Evolutionary conservation across 2,329 filamentous ascomycete genomes (phyloP).

Genomic region (Penicillium sumatraense): DNA sequence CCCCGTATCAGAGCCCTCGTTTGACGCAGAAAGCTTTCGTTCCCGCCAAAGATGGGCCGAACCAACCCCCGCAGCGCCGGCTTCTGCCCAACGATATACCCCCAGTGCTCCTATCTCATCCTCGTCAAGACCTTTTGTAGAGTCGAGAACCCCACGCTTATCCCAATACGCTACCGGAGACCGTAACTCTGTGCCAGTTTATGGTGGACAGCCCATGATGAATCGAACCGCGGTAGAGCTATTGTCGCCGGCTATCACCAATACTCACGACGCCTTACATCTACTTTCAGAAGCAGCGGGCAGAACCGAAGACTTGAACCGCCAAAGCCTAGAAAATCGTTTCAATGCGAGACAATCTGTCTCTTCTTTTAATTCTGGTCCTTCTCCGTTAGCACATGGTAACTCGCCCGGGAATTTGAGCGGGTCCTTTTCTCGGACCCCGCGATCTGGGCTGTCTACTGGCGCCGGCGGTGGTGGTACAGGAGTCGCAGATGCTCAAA

Average conservation of each 20-base stretch:
- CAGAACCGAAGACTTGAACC: constrained; percentile 54
- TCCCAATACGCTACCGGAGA: constrained; percentile 32
- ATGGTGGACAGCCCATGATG: constrained; percentile 60
- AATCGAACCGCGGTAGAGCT: constrained; percentile 64
- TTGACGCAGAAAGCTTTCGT: constrained; percentile 29
- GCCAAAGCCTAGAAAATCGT: constrained; percentile 54
- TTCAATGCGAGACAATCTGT: constrained; percentile 43
- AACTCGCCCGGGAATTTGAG: constrained; percentile 40
- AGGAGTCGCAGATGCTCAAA: constrained; percentile 32
- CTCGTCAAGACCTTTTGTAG: constrained; percentile 33
- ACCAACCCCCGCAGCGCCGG: constrained; percentile 24
- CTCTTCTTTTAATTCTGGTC: constrained; percentile 45
- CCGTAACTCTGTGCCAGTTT: constrained; percentile 28
- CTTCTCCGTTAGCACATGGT: constrained; percentile 40
- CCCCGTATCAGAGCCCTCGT: constrained; percentile 29
- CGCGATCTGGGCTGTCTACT: constrained; percentile 50
- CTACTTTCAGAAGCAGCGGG: constrained; percentile 83
- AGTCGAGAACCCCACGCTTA: constrained; percentile 30
- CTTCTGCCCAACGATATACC: constrained; percentile 32
- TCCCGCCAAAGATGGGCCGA: constrained; percentile 38
- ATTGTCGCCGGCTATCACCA: constrained; percentile 74
- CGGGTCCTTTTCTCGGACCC: constrained; percentile 40
- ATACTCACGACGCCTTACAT: constrained; percentile 89
- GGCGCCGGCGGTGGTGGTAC: constrained; percentile 38
- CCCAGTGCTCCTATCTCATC: constrained; percentile 29